Percentiles rank a stretch among this genome's conserved stretches.
These are phyloP conservation scores for Dalbergia oliveri DNA, from an alignment of 306 rosid species.

Conservation along the genomic window DNA sequence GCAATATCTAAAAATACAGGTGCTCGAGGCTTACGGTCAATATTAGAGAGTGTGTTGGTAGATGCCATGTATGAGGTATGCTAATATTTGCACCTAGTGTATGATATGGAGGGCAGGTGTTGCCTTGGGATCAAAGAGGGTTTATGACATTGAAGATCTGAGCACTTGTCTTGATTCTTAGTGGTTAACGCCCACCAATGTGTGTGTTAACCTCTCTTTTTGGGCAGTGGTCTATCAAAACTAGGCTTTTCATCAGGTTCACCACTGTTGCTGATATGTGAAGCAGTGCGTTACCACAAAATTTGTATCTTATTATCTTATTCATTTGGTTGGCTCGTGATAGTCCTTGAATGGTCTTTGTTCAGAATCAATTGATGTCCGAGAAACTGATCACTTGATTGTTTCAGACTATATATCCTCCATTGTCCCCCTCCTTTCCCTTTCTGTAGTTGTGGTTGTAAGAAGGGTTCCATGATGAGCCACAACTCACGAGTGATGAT, in stretches of 20 bases:
- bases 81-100: constrained; percentile 13
- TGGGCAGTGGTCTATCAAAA: no score
- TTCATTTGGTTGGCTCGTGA: no score
- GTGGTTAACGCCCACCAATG: background rate
- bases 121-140: background rate
- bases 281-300: no score
- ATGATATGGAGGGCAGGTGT: constrained; percentile 13
- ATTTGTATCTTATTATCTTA: no score
- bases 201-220: background rate
- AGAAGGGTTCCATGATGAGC: constrained; percentile 26
- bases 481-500: background rate
- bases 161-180: no score
- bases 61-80: constrained; percentile 98
- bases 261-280: no score
- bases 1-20: constrained; percentile 92
- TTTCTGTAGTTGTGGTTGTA: background rate
- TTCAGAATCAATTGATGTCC: no score
- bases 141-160: no score
- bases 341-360: no score
- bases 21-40: constrained; percentile 87
- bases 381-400: background rate
- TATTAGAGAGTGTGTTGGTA: constrained; percentile 85
- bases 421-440: background rate
- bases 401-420: background rate
- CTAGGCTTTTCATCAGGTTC: no score